Base-by-base conservation (phyloP, 768 basidiomycete genomes). In the Lepiota brunneoincarnata region DNA sequence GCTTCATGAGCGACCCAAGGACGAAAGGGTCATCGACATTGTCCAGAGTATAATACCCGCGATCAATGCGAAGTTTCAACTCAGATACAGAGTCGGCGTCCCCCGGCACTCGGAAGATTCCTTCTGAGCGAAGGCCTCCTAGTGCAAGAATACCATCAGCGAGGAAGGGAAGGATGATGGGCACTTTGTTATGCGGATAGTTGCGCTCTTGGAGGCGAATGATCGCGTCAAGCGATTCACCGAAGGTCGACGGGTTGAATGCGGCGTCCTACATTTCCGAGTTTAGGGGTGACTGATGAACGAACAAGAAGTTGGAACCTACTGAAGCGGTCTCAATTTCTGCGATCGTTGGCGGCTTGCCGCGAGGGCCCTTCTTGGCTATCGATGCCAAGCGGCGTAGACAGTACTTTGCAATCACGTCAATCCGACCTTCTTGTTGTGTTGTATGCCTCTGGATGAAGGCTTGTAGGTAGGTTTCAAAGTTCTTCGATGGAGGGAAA, bases 291-390 rank as follows among this genome's bases (percentile, higher is more conserved):
- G 42, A 28, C 24, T 14, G 26, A 54, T 18, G 39, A 39, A 48
- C 41, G 28, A 41, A 28, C 31, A 31, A 10, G 20, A n/a, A 26
- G 23, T 15, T 42, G 11, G 34, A 7, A 72, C 82, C 61, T 58
- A 88, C 89, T 53, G 90, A 88, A 18, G 94, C 94, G 2, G 88
- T 91, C 72, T 96, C 93, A 53, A 98, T 96, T 71, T 98, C 95
- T 9, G 86, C 78, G 20, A 83, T 71, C 1, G 84, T 82, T 2
- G 94, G 90, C 0, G 91, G 79, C 63, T 92, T 93, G 1, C 93
- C 92, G 59, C 91, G 76, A 0, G 92, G 91, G 0, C 94, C 93
- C 64, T 90, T 93, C 68, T 84, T 84, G 3, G 91, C 78, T 51
- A 95, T 86, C 55, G 80, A 77, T 4, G 73, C 75, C 1, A 96